Evolutionary conservation across 345 rosid genomes (phyloP), one percentile per base, ranked within the genome.

Genomic region (Capsella bursapastoris): DNA sequence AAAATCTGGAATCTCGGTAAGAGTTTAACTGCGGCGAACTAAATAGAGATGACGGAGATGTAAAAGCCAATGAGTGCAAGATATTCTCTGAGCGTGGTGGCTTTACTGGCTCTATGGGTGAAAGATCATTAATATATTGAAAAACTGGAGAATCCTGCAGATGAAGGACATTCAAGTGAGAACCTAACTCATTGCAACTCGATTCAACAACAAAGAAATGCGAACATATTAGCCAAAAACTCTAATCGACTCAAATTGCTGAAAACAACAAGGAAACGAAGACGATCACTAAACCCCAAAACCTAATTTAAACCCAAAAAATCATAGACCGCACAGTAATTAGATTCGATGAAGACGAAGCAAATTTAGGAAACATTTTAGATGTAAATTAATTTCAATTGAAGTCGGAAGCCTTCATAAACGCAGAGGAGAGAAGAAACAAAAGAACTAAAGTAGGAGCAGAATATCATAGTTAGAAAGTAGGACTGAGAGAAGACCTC

Each of bases 91-190:
- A 28, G 32, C 72, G 75, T 34, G 65, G 8, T 49, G 78, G 80
- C 70, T 85, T 89, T 7, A 78, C 81, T 13, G 79, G 76, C 43
- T 86, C 89, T 15, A 87, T 75, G 9, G 96, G 92, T 0, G 90
- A 89, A 41, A 89, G 89, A 8, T 71, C 87, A 72, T 74, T 84
- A 15, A 89, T 89, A 79, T 81, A 89, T 65, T 84, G 84, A 71
- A 86, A 89, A 14, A 87, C 88, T 3, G 90, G 96, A 62, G 96
- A 89, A 81, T 86, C 85, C 96, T 89, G 86, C 84, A 83, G 0
- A 15, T 44, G 15, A 37, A 73, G 64, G 18, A 58, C 16, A 14
- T 66, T 28, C 29, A 32, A 8, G 25, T 34, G 48, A 37, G 47
- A 58, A 34, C 55, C 41, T 10, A 43, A 57, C 56, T 45, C 56